Base-by-base conservation (phyloP, 1,284 basidiomycete genomes). In the Melanopsichium pennsylvanicum region DNA sequence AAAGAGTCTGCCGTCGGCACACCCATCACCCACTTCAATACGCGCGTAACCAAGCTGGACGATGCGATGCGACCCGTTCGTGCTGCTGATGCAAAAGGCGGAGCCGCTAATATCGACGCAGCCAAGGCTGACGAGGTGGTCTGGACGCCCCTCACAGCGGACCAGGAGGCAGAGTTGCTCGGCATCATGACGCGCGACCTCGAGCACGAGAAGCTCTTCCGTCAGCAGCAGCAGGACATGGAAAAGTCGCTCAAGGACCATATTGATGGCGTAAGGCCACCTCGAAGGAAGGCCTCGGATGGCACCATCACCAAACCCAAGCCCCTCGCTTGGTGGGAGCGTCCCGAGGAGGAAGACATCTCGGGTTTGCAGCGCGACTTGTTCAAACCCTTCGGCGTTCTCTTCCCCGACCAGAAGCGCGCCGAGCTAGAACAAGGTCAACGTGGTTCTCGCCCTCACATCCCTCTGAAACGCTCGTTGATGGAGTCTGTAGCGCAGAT, bases 11-110 rank as follows among this genome's bases (percentile, higher is more conserved):
- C 70, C 5, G 59, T 70, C 25, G 75, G 71, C 73, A 84, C 83
- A 12, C 83, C 84, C 8, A 83, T 88, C 51, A 88, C 88, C 76
- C 85, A 86, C 22, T 83, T 84, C 29, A 86, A 87, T 44, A 91
- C 90, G 6, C 84, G 84, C 16, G 84, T 91, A 42, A 86, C 86
- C 9, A 82, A 86, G 46, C 85, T 92, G 2, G 54, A 61, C 34
- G 58, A 58, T 16, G 58, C 38, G n/a, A 62, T 68, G 83, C 87
- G 35, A 80, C 78, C 82, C 5, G 83, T 82, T 34, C 36, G 76
- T 79, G 35, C 87, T 91, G 43, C 88, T 87, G 2, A 50, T 18
- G 57, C 46, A 40, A 56, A 56, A 29, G 26, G 13, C 37, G 50
- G 40, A 23, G 42, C 41, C 16, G 46, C 31, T 1, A 13, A 27